Evolutionary conservation across 192 early-diverging fungal genomes (phyloP), one percentile per base, ranked within the genome.

Genomic region (Allomyces macrogynus): DNA sequence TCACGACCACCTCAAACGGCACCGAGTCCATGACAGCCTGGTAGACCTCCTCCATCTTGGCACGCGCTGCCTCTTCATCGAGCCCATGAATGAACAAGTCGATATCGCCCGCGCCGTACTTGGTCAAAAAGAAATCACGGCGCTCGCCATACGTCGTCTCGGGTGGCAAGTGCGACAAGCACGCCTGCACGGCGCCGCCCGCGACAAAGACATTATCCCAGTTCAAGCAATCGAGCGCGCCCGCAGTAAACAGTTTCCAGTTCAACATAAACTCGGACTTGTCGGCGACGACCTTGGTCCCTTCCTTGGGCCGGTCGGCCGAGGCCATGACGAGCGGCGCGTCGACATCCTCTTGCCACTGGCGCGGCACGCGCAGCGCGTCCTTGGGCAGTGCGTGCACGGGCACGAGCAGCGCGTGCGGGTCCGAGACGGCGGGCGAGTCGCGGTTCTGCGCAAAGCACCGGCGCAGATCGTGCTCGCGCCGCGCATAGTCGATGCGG

Each of bases 71-170:
- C 8, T 72, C 69, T 26, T 72, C 70, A 57, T 61, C 61, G 10
- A 72, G 54, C 26, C 71, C 71, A 20, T 63, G 73, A 10, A 72
- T 72, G 26, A 72, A 72, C 32, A 72, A 27, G 43, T 72, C 71
- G 40, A 72, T 64, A 60, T 72, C 71, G 26, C 42, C 67, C 3
- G 60, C 54, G 10, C 71, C 67, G 67, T 60, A 72, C 27, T 61
- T 61, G 0, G 18, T 18, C 24, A 67, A n/a, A 5, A 72, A 49
- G 49, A 73, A 66, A 32, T 72, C 63, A 24, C 71, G 69, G 23
- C 69, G 65, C 23, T 25, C 61, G 10, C 25, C 44, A 27, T 23
- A 23, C 0, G 66, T 66, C 12, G 60, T 54, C 23, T 32, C 54
- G 64, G 60, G 26, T 10, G 69, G 64, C 22, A 66, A 16, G 22